Conservation (phyloP, 768 basidiomycete species). For the Dendrothele bispora region DNA sequence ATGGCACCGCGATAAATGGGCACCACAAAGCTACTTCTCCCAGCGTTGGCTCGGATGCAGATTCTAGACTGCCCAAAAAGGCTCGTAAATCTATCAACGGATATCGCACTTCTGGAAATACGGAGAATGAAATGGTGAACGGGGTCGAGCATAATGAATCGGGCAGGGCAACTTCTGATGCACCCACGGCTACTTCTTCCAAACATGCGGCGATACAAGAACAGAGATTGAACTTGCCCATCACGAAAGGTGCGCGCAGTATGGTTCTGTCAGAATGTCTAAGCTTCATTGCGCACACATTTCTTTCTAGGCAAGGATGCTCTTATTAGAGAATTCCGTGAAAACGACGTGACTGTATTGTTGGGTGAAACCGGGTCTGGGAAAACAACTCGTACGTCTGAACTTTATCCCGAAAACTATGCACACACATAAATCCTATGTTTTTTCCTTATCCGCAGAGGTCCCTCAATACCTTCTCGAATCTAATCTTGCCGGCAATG, state of each 20-base stretch:
- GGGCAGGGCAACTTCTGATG: neutral
- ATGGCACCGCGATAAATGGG: constrained; percentile 25
- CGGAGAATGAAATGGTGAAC: constrained; percentile 9
- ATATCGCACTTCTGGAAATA: neutral
- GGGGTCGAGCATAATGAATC: constrained; percentile 8
- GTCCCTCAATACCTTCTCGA: constrained; percentile 95
- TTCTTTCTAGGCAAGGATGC: constrained; percentile 63
- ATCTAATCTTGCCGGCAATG: constrained; percentile 66
- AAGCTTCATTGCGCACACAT: constrained; percentile 3
- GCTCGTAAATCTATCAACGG: constrained; percentile 22
- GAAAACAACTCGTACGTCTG: constrained; percentile 90
- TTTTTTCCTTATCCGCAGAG: constrained; percentile 50
- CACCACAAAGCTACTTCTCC: constrained; percentile 16
- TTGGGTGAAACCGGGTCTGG: constrained; percentile 98
- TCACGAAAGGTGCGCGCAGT: constrained; percentile 70
- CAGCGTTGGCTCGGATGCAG: too few relatives aligned
- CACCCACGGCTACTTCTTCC: constrained; percentile 5
- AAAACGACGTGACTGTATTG: constrained; percentile 84
- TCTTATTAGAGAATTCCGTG: constrained; percentile 67
- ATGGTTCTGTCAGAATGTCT: neutral
- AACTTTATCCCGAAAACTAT: neutral
- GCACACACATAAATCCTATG: neutral
- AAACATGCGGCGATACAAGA: constrained; percentile 47
- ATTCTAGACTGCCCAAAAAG: constrained; percentile 31
- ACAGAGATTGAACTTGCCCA: constrained; percentile 73